phyloP scores from a whole-genome alignment of 257 asterid genomes.

The Echites panduratus region DNA sequence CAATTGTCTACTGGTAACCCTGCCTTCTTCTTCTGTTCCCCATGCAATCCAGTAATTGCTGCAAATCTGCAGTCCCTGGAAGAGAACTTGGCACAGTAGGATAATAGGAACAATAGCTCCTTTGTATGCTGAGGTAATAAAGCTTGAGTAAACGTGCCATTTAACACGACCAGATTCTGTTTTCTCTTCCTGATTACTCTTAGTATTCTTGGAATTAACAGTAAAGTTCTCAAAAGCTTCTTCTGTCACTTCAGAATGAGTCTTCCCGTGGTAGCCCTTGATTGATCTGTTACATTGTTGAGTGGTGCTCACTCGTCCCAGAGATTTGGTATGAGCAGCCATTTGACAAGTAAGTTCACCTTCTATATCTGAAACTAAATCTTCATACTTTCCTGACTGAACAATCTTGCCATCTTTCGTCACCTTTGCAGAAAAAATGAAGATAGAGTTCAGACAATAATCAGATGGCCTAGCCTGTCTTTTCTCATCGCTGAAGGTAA shows the following conservation, averaged over 20 bases:
- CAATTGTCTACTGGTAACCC: slow-evolving; percentile 36
- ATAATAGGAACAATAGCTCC: slow-evolving; percentile 70
- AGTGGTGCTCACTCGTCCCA: slow-evolving; percentile 46
- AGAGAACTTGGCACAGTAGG: slow-evolving; percentile 63
- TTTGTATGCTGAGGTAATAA: slow-evolving; percentile 61
- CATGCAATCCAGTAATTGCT: slow-evolving; percentile 93
- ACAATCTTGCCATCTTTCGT: slow-evolving; percentile 68
- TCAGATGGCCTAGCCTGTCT: background rate
- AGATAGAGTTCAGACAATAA: background rate
- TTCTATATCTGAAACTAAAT: slow-evolving; percentile 45
- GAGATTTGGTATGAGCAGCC: slow-evolving; percentile 55
- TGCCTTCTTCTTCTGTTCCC: slow-evolving; percentile 54
- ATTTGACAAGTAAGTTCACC: slow-evolving; percentile 61
- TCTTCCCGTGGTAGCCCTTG: slow-evolving; percentile 23
- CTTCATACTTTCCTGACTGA: slow-evolving; percentile 64
- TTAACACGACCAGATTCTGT: slow-evolving; percentile 66
- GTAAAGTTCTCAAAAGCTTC: slow-evolving; percentile 34
- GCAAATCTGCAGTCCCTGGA: slow-evolving; percentile 72
- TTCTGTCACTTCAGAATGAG: slow-evolving; percentile 33
- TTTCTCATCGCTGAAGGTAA: background rate
- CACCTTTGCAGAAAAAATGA: slow-evolving; percentile 31
- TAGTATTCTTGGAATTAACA: slow-evolving; percentile 25
- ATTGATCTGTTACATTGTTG: slow-evolving; percentile 16
- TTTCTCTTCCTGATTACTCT: slow-evolving; percentile 37
- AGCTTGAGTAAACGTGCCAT: slow-evolving; percentile 68